phyloP scores from a whole-genome alignment of 2,329 filamentous ascomycete species.

The Plenodomus lindquistii region DNA sequence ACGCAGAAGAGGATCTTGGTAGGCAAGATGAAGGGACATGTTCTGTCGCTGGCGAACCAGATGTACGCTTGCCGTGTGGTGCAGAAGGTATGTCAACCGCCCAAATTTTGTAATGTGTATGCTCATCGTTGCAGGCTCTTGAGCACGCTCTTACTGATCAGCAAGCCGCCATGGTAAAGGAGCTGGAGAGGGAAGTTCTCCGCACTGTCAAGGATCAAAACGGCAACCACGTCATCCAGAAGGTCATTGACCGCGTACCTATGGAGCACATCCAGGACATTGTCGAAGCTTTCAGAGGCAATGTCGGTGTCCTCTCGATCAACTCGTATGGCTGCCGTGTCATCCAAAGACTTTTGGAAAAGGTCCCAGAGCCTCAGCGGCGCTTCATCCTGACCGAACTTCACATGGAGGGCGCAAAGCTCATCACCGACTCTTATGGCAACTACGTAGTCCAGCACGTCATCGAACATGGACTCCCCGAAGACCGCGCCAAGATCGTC shows the following conservation, averaged over 20 bases:
- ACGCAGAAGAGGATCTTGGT: constrained; percentile 87
- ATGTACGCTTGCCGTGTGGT: constrained; percentile 96
- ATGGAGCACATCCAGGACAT: constrained; percentile 82
- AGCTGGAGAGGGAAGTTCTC: constrained; percentile 76
- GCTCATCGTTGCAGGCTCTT: constrained; percentile 64
- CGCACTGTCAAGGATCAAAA: constrained; percentile 84
- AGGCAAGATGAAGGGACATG: constrained; percentile 83
- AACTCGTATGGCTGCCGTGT: constrained; percentile 91
- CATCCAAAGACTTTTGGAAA: constrained; percentile 87
- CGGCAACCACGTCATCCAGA: constrained; percentile 96
- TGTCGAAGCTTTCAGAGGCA: constrained; percentile 75
- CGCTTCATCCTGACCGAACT: constrained; percentile 76
- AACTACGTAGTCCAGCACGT: constrained; percentile 97
- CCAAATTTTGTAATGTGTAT: background rate
- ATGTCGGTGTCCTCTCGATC: constrained; percentile 72
- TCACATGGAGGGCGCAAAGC: constrained; percentile 68
- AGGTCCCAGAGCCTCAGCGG: constrained; percentile 73
- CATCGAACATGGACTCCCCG: constrained; percentile 73
- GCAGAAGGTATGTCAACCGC: constrained; percentile 70
- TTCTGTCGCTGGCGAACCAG: constrained; percentile 77
- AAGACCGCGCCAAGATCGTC: constrained; percentile 75
- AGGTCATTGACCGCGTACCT: constrained; percentile 81
- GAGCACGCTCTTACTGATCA: constrained; percentile 92
- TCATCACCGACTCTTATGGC: constrained; percentile 87
- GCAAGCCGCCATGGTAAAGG: constrained; percentile 79